Conservation (phyloP, 345 rosid species). For the Chamaenerion angustifolium region DNA sequence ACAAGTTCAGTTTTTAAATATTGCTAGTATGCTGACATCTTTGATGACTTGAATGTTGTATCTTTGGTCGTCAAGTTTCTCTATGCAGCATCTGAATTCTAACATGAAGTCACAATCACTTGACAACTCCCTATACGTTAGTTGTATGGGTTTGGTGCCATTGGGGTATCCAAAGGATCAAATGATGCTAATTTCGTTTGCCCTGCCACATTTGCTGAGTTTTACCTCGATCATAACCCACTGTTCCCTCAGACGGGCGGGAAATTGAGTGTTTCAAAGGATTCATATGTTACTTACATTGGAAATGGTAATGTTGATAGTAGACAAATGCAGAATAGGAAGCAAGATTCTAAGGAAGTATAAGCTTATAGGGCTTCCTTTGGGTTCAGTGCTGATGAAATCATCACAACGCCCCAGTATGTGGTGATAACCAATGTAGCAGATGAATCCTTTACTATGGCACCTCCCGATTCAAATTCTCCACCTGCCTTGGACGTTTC, state of each 20-base stretch:
- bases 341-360: slow-evolving; percentile 75
- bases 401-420: slow-evolving; percentile 61
- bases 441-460: slow-evolving; percentile 67
- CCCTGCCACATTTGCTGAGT: slow-evolving; percentile 91
- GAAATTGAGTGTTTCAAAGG: slow-evolving; percentile 85
- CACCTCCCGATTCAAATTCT: slow-evolving; percentile 37
- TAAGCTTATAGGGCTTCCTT: slow-evolving; percentile 97
- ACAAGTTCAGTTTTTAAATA: too few relatives aligned
- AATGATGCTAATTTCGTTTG: slow-evolving; percentile 85
- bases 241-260: slow-evolving; percentile 86
- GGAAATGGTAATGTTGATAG: slow-evolving; percentile 49
- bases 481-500: slow-evolving; percentile 15
- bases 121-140: too few relatives aligned
- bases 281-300: slow-evolving; percentile 46
- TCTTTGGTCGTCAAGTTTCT: too few relatives aligned
- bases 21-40: too few relatives aligned
- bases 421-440: slow-evolving; percentile 69
- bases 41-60: too few relatives aligned
- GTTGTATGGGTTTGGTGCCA: slow-evolving; percentile 34
- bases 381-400: slow-evolving; percentile 94
- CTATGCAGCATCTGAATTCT: too few relatives aligned
- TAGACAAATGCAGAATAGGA: slow-evolving; percentile 34
- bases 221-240: slow-evolving; percentile 73
- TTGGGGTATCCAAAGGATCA: slow-evolving; percentile 35
- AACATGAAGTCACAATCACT: too few relatives aligned